These are phyloP conservation scores for Ophiocordyceps camponoti-leonardi DNA, from an alignment of 2,329 filamentous ascomycete genomes.

Conservation along the genomic window DNA sequence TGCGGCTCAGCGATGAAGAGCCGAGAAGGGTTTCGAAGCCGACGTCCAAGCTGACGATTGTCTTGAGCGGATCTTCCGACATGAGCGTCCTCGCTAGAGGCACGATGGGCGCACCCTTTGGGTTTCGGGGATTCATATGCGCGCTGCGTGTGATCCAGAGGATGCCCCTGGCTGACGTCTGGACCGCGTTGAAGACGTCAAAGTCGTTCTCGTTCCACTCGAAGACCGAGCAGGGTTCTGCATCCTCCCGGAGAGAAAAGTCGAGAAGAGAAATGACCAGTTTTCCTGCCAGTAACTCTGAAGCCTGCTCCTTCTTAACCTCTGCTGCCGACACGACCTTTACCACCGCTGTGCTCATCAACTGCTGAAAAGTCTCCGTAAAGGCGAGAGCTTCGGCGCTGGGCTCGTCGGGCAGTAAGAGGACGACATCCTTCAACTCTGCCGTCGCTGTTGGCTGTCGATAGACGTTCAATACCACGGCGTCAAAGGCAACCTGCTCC, in stretches of 20 bases:
- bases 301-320: conserved; percentile 1
- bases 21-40: conserved; percentile 6
- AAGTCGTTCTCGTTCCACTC: conserved; percentile 22
- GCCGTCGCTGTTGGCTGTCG: neutral
- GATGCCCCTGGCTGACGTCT: conserved; percentile 18
- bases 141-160: conserved; percentile 30
- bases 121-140: conserved; percentile 16
- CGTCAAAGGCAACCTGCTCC: neutral
- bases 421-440: conserved; percentile 3
- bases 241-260: conserved; percentile 8
- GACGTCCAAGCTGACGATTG: conserved; percentile 26
- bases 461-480: conserved; percentile 1
- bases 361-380: neutral
- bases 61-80: conserved; percentile 28
- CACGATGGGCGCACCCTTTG: conserved; percentile 21
- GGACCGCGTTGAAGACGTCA: conserved; percentile 19
- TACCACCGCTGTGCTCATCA: neutral
- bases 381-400: neutral
- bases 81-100: conserved; percentile 29
- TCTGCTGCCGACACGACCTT: conserved; percentile 2
- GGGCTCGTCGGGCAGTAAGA: conserved; percentile 3
- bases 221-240: conserved; percentile 14
- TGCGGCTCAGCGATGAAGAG: conserved; percentile 3
- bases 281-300: conserved; percentile 7
- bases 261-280: conserved; percentile 31